phyloP scores from a whole-genome alignment of 1,139 yeast genomes.

The Suhomyces yuchorum region DNA sequence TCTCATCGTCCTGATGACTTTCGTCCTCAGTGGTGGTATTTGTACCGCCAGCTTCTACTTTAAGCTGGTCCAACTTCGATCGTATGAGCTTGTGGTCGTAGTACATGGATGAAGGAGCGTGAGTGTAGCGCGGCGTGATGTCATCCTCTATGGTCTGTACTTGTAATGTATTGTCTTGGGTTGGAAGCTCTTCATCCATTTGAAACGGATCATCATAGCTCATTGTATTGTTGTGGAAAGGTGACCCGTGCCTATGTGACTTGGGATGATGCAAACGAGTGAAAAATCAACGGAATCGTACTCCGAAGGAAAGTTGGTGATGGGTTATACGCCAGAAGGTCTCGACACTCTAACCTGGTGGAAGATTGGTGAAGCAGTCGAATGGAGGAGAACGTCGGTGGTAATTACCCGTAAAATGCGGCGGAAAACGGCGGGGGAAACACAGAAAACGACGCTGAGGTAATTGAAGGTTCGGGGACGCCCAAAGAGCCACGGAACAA shows the following conservation, averaged over 20 bases:
- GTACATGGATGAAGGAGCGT: constrained; percentile 17
- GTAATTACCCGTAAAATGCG: neutral
- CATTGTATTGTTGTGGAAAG: constrained; percentile 21
- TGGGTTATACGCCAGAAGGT: too few relatives aligned
- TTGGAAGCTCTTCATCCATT: constrained; percentile 47
- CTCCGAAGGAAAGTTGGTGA: too few relatives aligned
- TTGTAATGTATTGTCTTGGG: neutral
- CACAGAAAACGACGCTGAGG: neutral
- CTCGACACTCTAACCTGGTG: too few relatives aligned
- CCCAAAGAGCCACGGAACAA: neutral
- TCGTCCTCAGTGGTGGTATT: constrained; percentile 30
- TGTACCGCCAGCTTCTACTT: constrained; percentile 23
- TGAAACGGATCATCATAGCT: constrained; percentile 46
- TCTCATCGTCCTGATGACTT: constrained; percentile 14
- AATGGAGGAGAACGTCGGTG: neutral
- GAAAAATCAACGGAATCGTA: neutral
- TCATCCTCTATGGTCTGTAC: constrained; percentile 13
- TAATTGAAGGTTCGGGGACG: neutral
- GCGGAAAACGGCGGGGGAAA: neutral
- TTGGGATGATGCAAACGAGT: neutral
- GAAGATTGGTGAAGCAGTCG: neutral
- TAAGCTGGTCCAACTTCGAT: constrained; percentile 33
- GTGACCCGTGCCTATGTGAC: neutral
- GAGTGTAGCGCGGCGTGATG: constrained; percentile 22
- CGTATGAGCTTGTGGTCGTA: constrained; percentile 37